Evolutionary conservation across 768 basidiomycete genomes (phyloP), one percentile per base, ranked within the genome.

Genomic region (Tephrocybe sp.): DNA sequence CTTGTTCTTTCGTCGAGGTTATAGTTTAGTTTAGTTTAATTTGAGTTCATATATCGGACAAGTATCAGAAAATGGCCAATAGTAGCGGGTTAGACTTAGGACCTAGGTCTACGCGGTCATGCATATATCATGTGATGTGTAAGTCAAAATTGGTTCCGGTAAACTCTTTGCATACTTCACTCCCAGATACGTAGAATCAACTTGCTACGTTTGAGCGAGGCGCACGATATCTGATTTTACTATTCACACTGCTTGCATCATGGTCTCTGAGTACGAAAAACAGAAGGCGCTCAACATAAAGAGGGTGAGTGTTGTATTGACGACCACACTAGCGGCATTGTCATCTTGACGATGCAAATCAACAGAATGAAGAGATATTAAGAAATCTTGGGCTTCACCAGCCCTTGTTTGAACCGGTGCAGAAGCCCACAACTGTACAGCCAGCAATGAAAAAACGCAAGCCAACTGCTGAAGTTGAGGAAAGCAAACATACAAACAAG

Each of bases 371-470:
- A 51, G 68, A 51, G 23, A 38, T 82, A 3, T 62, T 87, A 33
- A 59, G 58, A 9, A 44, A 50, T 0, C 59, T 84, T 7, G 77
- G 71, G 0, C 64, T 86, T 1, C 72, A 75, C 42, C 72, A 69
- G 45, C 78, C 79, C 19, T 45, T 65, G 1, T 66, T 73, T 18
- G 81, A 80, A 52, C 78, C 78, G 0, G 75, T 70, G 51, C 77
- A 78, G 50, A 72, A 65, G 41, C 52, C 57, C 15, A 56, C 54
- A 5, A 62, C 69, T 52, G 61, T 60, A 29, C 58, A 65, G 13
- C 33, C 60, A 11, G n/a, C 50, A 9, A 47, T 56, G 0, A 74
- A 70, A 53, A 82, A 84, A 57, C 61, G 77, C 27, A 77, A 77
- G 51, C 55, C 61, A 22, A 47, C 56, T n/a, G 37, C 52, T 7